Conservation (phyloP, 176 grass and related monocot species). For the Aegilops speltoides region DNA sequence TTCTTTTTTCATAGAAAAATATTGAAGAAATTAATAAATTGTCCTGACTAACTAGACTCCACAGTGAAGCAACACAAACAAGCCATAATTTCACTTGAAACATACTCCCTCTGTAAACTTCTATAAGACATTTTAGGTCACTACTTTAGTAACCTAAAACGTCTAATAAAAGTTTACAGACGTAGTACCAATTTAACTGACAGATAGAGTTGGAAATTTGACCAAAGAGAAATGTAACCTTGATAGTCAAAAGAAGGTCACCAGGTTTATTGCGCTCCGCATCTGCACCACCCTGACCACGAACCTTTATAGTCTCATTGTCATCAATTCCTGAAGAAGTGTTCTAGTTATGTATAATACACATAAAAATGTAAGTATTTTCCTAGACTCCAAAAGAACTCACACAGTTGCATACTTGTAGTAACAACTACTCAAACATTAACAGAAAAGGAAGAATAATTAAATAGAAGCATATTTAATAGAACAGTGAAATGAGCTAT, state of each 20-base stretch:
- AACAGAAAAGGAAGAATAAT: conserved; percentile 22
- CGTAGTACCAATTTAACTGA: conserved; percentile 4
- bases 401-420: background rate
- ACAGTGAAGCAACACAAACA: background rate
- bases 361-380: background rate
- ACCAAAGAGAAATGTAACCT: conserved; percentile 43
- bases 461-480: background rate
- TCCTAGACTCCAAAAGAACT: conserved; percentile 24
- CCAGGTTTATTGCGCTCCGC: conserved; percentile 70
- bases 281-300: conserved; percentile 80
- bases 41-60: background rate
- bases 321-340: conserved; percentile 56
- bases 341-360: background rate
- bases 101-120: background rate
- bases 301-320: conserved; percentile 71
- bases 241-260: conserved; percentile 88
- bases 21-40: background rate
- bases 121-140: no score
- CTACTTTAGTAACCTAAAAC: no score
- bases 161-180: no score
- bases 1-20: background rate
- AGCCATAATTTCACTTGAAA: conserved; percentile 2
- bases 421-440: conserved; percentile 1
- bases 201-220: background rate
- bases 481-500: background rate